These are phyloP conservation scores for Mortierella alpina DNA, from an alignment of 192 early-diverging fungal species.

Conservation along the genomic window DNA sequence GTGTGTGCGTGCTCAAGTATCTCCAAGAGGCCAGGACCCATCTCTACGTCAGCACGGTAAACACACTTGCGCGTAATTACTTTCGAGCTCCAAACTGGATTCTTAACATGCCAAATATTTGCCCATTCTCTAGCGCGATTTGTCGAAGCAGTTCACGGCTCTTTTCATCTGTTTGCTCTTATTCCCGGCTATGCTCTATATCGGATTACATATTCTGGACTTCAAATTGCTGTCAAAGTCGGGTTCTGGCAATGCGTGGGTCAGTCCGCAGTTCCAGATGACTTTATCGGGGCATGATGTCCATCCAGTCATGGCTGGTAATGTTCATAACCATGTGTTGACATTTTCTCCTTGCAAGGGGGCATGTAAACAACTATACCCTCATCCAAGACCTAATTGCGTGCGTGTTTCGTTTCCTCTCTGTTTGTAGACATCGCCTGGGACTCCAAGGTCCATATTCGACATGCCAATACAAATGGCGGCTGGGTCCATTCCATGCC, in stretches of 20 bases:
- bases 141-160: constrained; percentile 79
- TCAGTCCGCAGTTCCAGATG: constrained; percentile 90
- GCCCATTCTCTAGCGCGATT: constrained; percentile 35
- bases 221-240: constrained; percentile 80
- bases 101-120: background rate
- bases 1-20: constrained; percentile 84
- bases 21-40: constrained; percentile 87
- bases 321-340: constrained; percentile 53
- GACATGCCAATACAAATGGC: constrained; percentile 78
- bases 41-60: constrained; percentile 64
- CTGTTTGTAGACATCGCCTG: constrained; percentile 67
- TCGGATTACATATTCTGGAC: constrained; percentile 87
- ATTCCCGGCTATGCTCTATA: constrained; percentile 81
- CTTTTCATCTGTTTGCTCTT: constrained; percentile 85
- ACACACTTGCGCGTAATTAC: background rate
- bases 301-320: constrained; percentile 61
- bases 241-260: constrained; percentile 93
- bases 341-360: constrained; percentile 58
- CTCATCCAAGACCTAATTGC: constrained; percentile 38
- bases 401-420: background rate
- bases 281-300: constrained; percentile 77
- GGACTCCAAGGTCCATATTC: constrained; percentile 69
- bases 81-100: background rate
- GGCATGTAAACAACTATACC: constrained; percentile 46
- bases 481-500: constrained; percentile 83